These are phyloP conservation scores for Sphaerulina vaccinii DNA, from an alignment of 2,329 filamentous ascomycete species.

Conservation along the genomic window DNA sequence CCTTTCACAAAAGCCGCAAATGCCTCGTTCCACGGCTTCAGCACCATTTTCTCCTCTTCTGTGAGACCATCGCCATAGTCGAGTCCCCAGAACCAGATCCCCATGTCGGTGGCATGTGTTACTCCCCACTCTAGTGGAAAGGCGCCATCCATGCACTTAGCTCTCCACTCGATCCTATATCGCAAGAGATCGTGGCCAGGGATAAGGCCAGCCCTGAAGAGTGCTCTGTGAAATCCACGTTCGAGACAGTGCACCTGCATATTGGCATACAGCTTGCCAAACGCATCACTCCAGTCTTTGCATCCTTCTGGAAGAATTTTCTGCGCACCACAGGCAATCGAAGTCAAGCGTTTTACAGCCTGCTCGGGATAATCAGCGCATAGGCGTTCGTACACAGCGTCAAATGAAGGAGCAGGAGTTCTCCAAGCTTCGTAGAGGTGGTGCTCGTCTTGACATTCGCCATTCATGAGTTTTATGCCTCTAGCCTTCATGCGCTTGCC, in stretches of 20 bases:
- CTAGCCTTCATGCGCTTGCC: constrained; percentile 46
- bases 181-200: constrained; percentile 49
- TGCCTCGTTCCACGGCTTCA: constrained; percentile 41
- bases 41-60: constrained; percentile 45
- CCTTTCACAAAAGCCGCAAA: constrained; percentile 45
- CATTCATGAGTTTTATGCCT: constrained; percentile 52
- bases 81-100: constrained; percentile 58
- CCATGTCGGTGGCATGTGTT: constrained; percentile 55
- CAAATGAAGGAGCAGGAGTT: constrained; percentile 46
- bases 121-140: constrained; percentile 52
- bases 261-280: constrained; percentile 56
- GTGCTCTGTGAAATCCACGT: constrained; percentile 50
- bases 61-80: constrained; percentile 41
- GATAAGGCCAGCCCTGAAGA: constrained; percentile 42
- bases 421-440: constrained; percentile 53
- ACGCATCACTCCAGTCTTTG: constrained; percentile 52
- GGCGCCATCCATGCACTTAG: constrained; percentile 45
- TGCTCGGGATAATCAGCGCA: constrained; percentile 53
- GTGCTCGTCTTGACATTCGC: constrained; percentile 57
- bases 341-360: constrained; percentile 46
- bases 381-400: constrained; percentile 47
- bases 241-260: constrained; percentile 56
- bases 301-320: constrained; percentile 40
- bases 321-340: constrained; percentile 44
- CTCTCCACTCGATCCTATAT: constrained; percentile 57